Base-by-base conservation (phyloP, 805 yeast species). In the Hanseniaspora valbyensis region DNA sequence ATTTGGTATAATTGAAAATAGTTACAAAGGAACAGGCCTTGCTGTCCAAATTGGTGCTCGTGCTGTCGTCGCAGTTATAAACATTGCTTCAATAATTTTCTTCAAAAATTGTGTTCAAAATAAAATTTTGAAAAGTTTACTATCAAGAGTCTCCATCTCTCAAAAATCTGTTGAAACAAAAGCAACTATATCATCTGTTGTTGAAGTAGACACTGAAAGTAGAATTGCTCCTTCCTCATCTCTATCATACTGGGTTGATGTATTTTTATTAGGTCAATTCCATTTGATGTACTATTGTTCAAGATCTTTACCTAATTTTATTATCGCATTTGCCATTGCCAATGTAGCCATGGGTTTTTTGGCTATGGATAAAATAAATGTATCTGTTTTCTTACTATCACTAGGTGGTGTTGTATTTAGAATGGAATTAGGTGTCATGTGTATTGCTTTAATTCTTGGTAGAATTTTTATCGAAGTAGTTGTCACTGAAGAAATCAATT, bases 261-360 rank as follows among this genome's bases (percentile, higher is more conserved):
- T 82, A 2, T 71, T 88, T 52, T 69, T 72, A 36, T 65, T 75
- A 51, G 63, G 83, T 8, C 92, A 88, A 61, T 90, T 89, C 67
- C 96, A 90, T 61, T 54, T 86, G 18, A 66, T 81, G 53, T 90
- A 70, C 67, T 90, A 90, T 61, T 71, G 84, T n/a, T 73, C 95
- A 2, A 72, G 96, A 56, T 78, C 95, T 0, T 69, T 90, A 52
- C 96, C 96, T n/a, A 90, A 90, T 64, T 83, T 82, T 57, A 67
- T 89, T 52, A 61, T 76, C 14, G 88, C 83, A 2, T 67, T 90
- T 49, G 96, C 96, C 2, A 59, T 85, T 33, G 80, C 81, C 3
- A 75, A 76, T 50, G 57, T 66, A 42, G 82, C 83, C 0, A 55
- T 82, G 39, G 69, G 77, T 4, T 69, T 69, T 58, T 57, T 78